Evolutionary conservation across 1,139 yeast species (phyloP).

Genomic region (Zygosaccharomyces sapae): DNA sequence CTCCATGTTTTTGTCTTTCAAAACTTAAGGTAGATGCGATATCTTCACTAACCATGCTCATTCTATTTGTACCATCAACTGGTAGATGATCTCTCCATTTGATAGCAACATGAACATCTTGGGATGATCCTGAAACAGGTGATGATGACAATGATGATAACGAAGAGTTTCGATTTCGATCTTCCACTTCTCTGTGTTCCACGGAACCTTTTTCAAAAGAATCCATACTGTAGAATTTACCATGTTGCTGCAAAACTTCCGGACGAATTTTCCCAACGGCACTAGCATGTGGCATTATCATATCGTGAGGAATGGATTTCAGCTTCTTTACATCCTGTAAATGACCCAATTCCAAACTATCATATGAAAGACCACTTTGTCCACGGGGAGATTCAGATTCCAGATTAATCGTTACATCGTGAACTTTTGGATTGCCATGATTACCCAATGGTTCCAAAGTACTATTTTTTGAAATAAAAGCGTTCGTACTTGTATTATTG

Average conservation of each 20-base stretch:
- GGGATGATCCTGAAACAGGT: conserved; percentile 9
- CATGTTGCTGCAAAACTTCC: conserved; percentile 1
- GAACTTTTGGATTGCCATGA: not conserved
- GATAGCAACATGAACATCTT: conserved; percentile 25
- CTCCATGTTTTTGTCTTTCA: conserved; percentile 31
- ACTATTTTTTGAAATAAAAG: not conserved
- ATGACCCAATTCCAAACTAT: conserved; percentile 20
- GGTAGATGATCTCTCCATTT: conserved; percentile 24
- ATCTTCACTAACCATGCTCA: conserved; percentile 21
- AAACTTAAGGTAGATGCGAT: conserved; percentile 18
- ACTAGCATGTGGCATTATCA: conserved; percentile 2
- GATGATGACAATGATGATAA: conserved; percentile 10
- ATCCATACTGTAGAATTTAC: conserved; percentile 15
- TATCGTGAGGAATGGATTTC: conserved; percentile 14
- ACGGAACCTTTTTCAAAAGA: conserved; percentile 20
- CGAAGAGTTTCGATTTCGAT: conserved; percentile 2
- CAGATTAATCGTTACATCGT: conserved; percentile 9
- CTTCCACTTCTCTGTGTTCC: conserved; percentile 18
- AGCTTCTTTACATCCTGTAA: conserved; percentile 18
- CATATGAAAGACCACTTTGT: conserved; percentile 7
- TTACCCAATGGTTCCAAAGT: conserved; percentile 6
- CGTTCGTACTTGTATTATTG: conserved; percentile 3
- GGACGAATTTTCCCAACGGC: not conserved
- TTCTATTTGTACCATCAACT: conserved; percentile 15
- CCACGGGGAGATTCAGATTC: conserved; percentile 2